phyloP scores from a whole-genome alignment of 768 basidiomycete genomes.

The Leccinum truebloodii region DNA sequence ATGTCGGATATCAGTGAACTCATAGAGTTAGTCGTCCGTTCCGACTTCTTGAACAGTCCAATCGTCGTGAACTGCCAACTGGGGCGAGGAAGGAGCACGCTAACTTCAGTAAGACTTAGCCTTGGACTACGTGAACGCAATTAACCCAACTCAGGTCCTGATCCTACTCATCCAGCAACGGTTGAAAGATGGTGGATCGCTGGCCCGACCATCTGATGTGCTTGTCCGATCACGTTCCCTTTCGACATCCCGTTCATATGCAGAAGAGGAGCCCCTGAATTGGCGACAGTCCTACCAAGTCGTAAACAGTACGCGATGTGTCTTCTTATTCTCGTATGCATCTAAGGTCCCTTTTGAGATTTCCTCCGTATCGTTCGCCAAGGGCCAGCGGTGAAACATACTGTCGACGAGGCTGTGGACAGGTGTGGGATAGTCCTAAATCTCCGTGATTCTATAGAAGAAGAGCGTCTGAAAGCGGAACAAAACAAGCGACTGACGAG shows the following conservation, averaged over 20 bases:
- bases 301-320: slow-evolving; percentile 74
- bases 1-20: slow-evolving; percentile 73
- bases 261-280: slow-evolving; percentile 31
- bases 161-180: slow-evolving; percentile 83
- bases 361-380: slow-evolving; percentile 83
- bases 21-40: slow-evolving; percentile 74
- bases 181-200: slow-evolving; percentile 48
- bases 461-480: slow-evolving; percentile 73
- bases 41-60: slow-evolving; percentile 65
- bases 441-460: slow-evolving; percentile 86
- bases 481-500: slow-evolving; percentile 75
- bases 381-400: slow-evolving; percentile 81
- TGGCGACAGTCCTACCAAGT: slow-evolving; percentile 74
- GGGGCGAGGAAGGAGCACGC: slow-evolving; percentile 87
- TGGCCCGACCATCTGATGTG: slow-evolving; percentile 33
- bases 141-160: slow-evolving; percentile 54
- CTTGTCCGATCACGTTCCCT: slow-evolving; percentile 44
- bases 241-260: slow-evolving; percentile 36
- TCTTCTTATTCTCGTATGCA: not conserved
- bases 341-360: slow-evolving; percentile 44
- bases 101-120: slow-evolving; percentile 67
- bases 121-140: not conserved
- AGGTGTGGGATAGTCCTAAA: slow-evolving; percentile 83
- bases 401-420: slow-evolving; percentile 87
- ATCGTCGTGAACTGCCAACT: slow-evolving; percentile 97